Conservation (phyloP, 169 alveolate species). For the Plasmodium relictum region DNA sequence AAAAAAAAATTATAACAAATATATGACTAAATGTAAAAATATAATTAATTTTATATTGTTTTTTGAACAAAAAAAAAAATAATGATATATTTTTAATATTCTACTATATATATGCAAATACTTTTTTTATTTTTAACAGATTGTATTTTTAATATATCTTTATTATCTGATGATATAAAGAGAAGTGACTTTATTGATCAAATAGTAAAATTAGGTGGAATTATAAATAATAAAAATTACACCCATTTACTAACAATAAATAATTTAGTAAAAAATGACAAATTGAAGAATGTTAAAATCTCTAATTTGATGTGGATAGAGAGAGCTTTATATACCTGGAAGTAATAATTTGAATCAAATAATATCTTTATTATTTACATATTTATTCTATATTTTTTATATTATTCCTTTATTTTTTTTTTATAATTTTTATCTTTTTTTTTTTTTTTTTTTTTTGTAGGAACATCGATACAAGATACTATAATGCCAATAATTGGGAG, state of each 20-base stretch:
- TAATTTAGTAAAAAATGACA: constrained; percentile 26
- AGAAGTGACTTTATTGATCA: constrained; percentile 65
- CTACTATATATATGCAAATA: too few relatives aligned
- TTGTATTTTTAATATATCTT: constrained; percentile 41
- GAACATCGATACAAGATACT: constrained; percentile 29
- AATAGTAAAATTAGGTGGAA: constrained; percentile 51
- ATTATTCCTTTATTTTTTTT: not conserved
- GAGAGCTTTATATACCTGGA: constrained; percentile 70
- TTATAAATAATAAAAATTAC: constrained; percentile 38
- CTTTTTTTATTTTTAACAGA: not conserved
- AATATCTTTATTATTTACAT: not conserved
- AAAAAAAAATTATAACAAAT: not conserved
- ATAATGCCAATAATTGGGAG: constrained; percentile 44
- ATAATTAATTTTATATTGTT: not conserved
- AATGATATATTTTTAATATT: not conserved
- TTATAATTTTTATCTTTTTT: not conserved
- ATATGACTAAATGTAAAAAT: not conserved
- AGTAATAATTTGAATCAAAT: constrained; percentile 4
- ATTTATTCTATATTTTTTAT: not conserved
- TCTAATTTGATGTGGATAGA: constrained; percentile 65
- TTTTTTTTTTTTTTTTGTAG: constrained; percentile 19
- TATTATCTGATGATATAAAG: constrained; percentile 43
- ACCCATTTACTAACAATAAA: constrained; percentile 44
- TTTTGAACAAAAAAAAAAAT: too few relatives aligned
- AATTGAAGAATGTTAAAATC: not conserved